phyloP scores from a whole-genome alignment of 345 rosid species.

The Pistacia atlantica region DNA sequence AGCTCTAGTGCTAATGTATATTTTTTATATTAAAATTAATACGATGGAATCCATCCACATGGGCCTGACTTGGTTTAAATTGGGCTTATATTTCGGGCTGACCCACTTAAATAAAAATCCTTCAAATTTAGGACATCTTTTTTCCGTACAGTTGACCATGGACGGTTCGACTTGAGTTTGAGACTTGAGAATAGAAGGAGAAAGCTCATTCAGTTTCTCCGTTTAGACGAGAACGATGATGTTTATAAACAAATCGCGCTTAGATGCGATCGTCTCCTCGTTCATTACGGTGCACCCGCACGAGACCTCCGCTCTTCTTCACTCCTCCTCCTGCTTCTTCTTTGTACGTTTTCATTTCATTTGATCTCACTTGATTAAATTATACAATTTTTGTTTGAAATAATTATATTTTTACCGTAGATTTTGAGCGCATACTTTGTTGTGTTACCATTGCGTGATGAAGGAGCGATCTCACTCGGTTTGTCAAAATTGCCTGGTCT shows the following conservation, averaged over 20 bases:
- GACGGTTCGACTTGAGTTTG: too few relatives aligned
- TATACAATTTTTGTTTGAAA: background rate
- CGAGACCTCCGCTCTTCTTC: slow-evolving; percentile 72
- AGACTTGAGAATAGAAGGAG: too few relatives aligned
- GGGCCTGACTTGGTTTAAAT: too few relatives aligned
- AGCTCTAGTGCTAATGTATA: too few relatives aligned
- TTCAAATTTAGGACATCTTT: too few relatives aligned
- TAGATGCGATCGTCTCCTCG: slow-evolving; percentile 53
- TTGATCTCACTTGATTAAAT: background rate
- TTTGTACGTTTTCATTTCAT: slow-evolving; percentile 49
- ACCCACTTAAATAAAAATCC: too few relatives aligned
- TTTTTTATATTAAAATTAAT: too few relatives aligned
- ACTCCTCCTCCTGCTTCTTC: slow-evolving; percentile 87
- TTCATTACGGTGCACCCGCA: slow-evolving; percentile 79
- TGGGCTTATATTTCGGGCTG: too few relatives aligned
- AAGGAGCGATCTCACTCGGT: slow-evolving; percentile 86
- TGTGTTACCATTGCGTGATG: slow-evolving; percentile 87
- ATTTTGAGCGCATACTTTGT: slow-evolving; percentile 89
- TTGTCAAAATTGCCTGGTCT: slow-evolving; percentile 78
- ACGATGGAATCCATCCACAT: too few relatives aligned
- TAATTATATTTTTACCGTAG: slow-evolving; percentile 29
- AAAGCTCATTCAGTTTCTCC: background rate
- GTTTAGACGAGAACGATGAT: background rate
- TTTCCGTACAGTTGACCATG: too few relatives aligned
- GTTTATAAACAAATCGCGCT: slow-evolving; percentile 39